Base-by-base conservation (phyloP, 257 asterid genomes). In the Solanum etuberosum region DNA sequence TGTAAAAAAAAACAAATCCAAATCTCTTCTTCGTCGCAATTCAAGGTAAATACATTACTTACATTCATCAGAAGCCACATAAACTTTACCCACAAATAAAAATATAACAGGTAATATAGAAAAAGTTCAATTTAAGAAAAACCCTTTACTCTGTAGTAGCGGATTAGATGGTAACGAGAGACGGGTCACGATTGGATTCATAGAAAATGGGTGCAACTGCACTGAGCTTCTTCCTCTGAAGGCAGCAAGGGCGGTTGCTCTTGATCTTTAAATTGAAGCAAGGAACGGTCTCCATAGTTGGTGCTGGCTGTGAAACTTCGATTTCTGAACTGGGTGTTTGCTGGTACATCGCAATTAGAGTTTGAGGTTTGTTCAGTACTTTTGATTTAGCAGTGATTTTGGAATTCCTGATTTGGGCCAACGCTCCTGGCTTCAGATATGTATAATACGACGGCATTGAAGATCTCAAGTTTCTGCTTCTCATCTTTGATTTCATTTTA, bases 381-480 rank as follows among this genome's bases (percentile, higher is more conserved):
- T 90, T 91, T 35, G 95, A 92, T 93, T 91, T 92, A 10, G 94
- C 94, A 3, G 92, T 89, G 85, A 93, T 92, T 51, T 89, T 94
- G 42, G 95, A 90, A 91, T 92, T 91, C 32, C 94, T 71, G 91
- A 94, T 89, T 43, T 93, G 93, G 11, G 97, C 94, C 5, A 94
- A 89, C 2, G 93, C 95, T 27, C 97, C 96, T 8, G 96, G 97
- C 89, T 94, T 93, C 43, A 94, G 89, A 82, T 91, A 94, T 71
- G 91, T 93, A 91, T 89, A 86, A 27, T 87, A 92, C 40, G 93
- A 89, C 2, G 82, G 57, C 21, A 85, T 65, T 15, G 61, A 72
- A 48, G 42, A 31, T 67, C 65, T 65, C 81, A 25, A 72, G 40
- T 67, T 40, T 71, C 20, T 25, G 87, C 3, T 18, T 67, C 61